Evolutionary conservation across 352 stramenopile genomes (phyloP).

Genomic region (Phytophthora constricta): DNA sequence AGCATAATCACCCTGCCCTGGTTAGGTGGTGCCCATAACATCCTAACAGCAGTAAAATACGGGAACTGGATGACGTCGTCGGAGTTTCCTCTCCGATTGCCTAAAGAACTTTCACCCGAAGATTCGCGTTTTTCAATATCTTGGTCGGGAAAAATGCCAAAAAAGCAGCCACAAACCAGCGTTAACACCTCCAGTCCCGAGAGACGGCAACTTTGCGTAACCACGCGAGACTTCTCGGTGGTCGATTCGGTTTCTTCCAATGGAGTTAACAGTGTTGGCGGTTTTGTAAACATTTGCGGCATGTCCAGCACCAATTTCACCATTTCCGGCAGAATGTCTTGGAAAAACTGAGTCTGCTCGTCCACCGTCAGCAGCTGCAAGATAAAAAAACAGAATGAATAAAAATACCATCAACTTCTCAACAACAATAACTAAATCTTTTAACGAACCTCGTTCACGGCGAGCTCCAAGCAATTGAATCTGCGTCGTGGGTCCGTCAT

Average conservation of each 20-base stretch:
- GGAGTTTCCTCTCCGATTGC: conserved; percentile 10
- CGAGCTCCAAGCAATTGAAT: conserved; percentile 50
- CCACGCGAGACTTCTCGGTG: conserved; percentile 15
- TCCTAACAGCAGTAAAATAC: conserved; percentile 52
- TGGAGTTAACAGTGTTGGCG: conserved; percentile 48
- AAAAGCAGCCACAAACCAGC: conserved; percentile 67
- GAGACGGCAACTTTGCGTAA: conserved; percentile 38
- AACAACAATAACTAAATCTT: not conserved
- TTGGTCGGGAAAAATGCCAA: conserved; percentile 66
- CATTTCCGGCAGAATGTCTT: conserved; percentile 56
- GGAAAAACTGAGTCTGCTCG: conserved; percentile 50
- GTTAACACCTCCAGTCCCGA: conserved; percentile 55
- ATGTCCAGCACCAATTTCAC: conserved; percentile 51
- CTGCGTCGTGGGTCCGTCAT: conserved; percentile 29
- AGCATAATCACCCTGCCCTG: conserved; percentile 36
- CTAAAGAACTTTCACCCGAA: conserved; percentile 7
- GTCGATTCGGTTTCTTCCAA: not conserved
- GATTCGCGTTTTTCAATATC: conserved; percentile 19
- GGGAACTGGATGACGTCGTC: conserved; percentile 50
- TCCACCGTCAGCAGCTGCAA: conserved; percentile 45
- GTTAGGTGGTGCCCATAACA: conserved; percentile 40
- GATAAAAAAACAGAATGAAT: conserved; percentile 1
- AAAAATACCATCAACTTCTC: no score
- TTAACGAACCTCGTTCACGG: conserved; percentile 39
- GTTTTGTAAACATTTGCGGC: conserved; percentile 52